Conservation (phyloP, 140 eudicot species). For the Ambrosia hybrid region DNA sequence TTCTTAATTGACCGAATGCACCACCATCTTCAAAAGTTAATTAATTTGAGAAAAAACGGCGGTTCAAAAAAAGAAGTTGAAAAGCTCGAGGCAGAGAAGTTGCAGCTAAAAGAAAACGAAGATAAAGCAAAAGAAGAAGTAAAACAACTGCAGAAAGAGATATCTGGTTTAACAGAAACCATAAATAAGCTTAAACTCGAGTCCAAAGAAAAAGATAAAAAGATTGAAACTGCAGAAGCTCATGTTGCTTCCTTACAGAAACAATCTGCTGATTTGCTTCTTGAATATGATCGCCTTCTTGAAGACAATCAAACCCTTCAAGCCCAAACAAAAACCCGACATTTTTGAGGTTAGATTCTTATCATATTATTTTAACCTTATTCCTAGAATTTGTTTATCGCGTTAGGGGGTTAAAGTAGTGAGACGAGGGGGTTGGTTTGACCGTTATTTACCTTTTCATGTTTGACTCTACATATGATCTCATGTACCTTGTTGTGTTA, state of each 20-base stretch:
- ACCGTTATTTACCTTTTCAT: constrained; percentile 23
- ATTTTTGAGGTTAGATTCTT: constrained; percentile 32
- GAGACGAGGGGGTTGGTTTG: constrained; percentile 8
- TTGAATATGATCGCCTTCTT: constrained; percentile 76
- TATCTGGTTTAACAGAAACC: constrained; percentile 46
- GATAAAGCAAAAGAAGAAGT: constrained; percentile 65
- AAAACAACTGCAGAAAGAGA: constrained; percentile 55
- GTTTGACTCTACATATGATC: constrained; percentile 27
- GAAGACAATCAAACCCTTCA: constrained; percentile 90
- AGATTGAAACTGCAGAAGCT: constrained; percentile 75
- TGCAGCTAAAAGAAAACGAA: constrained; percentile 68
- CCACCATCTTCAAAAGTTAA: constrained; percentile 69
- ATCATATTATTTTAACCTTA: constrained; percentile 5
- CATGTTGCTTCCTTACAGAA: constrained; percentile 84
- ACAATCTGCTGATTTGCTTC: constrained; percentile 89
- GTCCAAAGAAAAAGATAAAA: constrained; percentile 60
- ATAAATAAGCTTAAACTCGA: constrained; percentile 68
- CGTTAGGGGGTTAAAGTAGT: neutral
- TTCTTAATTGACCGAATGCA: constrained; percentile 95
- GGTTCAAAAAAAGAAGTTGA: constrained; percentile 70
- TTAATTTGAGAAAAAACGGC: constrained; percentile 48
- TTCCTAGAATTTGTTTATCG: constrained; percentile 12
- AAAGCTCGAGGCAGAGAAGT: constrained; percentile 77
- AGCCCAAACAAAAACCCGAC: constrained; percentile 42
- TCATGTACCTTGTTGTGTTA: constrained; percentile 15